phyloP scores from a whole-genome alignment of 2,329 filamentous ascomycete species.

The Neonectria ditissima region DNA sequence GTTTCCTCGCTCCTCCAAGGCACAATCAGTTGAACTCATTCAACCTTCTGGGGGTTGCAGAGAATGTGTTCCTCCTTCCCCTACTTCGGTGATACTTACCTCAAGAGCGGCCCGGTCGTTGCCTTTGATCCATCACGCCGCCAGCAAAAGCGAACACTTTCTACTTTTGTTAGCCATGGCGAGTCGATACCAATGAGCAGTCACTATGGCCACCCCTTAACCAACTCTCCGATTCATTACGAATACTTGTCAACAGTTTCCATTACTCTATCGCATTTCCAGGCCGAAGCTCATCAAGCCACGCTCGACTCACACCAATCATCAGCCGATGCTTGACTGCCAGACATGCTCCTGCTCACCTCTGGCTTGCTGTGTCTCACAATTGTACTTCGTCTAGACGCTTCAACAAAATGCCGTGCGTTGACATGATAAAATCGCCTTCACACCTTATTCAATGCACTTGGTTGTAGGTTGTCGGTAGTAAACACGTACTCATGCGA shows the following conservation, averaged over 20 bases:
- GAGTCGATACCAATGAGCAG: not conserved
- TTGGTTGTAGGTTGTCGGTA: slow-evolving; percentile 6
- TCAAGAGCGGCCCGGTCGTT: not conserved
- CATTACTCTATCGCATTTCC: not conserved
- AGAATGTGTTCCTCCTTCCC: not conserved
- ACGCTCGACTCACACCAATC: not conserved
- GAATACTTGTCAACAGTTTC: not conserved
- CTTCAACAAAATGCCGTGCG: slow-evolving; percentile 5
- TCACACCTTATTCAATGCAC: not conserved
- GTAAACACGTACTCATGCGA: slow-evolving; percentile 7
- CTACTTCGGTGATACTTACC: too few species aligned
- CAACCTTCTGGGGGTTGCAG: not conserved
- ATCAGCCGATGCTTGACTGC: slow-evolving; percentile 11
- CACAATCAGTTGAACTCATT: not conserved
- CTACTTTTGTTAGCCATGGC: not conserved
- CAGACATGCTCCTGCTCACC: not conserved
- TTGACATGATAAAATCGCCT: not conserved
- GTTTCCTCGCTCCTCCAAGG: not conserved
- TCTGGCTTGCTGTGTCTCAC: not conserved
- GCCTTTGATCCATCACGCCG: not conserved
- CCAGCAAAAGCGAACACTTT: not conserved
- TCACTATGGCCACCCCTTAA: not conserved
- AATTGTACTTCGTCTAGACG: slow-evolving; percentile 2
- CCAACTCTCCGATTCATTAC: not conserved
- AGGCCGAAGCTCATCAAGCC: slow-evolving; percentile 3